Percentiles rank a stretch among this genome's conserved stretches.
Conservation (phyloP, 2,329 filamentous ascomycete species). For the Blumeria hordei region DNA sequence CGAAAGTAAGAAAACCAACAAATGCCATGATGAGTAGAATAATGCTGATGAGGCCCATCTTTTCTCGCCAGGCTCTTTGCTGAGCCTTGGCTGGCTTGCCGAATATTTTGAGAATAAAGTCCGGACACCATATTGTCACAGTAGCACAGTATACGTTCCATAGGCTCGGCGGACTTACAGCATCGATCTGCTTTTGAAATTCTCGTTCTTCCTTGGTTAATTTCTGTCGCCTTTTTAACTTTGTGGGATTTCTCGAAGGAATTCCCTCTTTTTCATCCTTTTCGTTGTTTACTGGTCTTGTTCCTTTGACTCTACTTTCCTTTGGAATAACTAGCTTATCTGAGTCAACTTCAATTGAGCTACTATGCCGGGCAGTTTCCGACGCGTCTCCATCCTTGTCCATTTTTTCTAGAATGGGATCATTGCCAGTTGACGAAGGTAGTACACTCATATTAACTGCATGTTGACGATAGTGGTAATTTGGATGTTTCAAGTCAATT, state of each 20-base stretch:
- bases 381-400: slow-evolving; percentile 23
- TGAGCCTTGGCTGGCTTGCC: slow-evolving; percentile 70
- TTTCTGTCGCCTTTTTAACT: slow-evolving; percentile 27
- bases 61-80: slow-evolving; percentile 86
- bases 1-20: slow-evolving; percentile 90
- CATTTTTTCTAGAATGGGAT: slow-evolving; percentile 61
- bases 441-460: slow-evolving; percentile 76
- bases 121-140: slow-evolving; percentile 84
- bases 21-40: slow-evolving; percentile 70
- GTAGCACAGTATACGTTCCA: slow-evolving; percentile 94
- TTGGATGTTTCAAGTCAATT: slow-evolving; percentile 69
- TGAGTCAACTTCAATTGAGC: slow-evolving; percentile 12
- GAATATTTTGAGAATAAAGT: slow-evolving; percentile 62
- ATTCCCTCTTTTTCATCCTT: slow-evolving; percentile 8
- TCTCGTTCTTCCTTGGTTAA: slow-evolving; percentile 35
- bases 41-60: slow-evolving; percentile 89
- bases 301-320: slow-evolving; percentile 8
- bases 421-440: slow-evolving; percentile 80
- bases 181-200: slow-evolving; percentile 32
- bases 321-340: slow-evolving; percentile 9
- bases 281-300: slow-evolving; percentile 7
- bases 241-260: slow-evolving; percentile 12
- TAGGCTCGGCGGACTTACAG: slow-evolving; percentile 54
- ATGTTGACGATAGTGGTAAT: slow-evolving; percentile 90
- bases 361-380: slow-evolving; percentile 13